Evolutionary conservation across 441 rosid genomes (phyloP), one percentile per base, ranked within the genome.

Genomic region (Bocquillonia castaneifolia): DNA sequence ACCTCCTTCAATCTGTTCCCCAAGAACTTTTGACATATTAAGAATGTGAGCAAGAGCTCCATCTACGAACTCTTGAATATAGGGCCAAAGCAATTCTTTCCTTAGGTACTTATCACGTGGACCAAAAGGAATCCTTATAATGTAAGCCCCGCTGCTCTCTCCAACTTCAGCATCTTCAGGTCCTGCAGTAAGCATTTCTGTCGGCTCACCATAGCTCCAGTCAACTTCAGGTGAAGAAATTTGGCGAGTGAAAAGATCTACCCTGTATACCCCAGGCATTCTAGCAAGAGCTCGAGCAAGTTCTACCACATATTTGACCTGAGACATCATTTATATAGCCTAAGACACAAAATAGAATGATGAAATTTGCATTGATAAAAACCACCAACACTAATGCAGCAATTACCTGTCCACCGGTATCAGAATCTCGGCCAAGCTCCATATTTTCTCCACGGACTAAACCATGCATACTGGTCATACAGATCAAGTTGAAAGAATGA

Each of bases 351-450:
- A 50, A 12, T 74, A 56, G 59, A 62, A 15, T 50, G 28, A 77
- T 57, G 63, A 28, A 57, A 67, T 34, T 45, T 39, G 44, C 36
- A 8, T 10, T 31, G 15, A 31, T 45, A 10, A 36, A 17, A n/a
- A 22, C 1, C 26, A 60, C 42, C 28, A 57, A 18, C 15, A 22
- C 42, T 52, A 55, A 44, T 51, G 60, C 50, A 66, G 34, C 60
- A 55, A 10, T 55, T 85, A 93, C 97, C 91, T 94, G 99, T 72
- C 97, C 97, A 48, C 99, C 99, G 1, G 99, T 94, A 74, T 91
- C 99, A 6, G 97, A 94, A 81, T 93, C 99, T 47, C 99, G 82
- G 64, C 99, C 99, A 66, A 93, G 99, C 84, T 93, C 99, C 99
- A 93, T 93, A 66, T 91, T 86, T 47, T 93, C 99, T 57, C 96